Evolutionary conservation across 805 yeast genomes (phyloP).

Genomic region (Pachysolen tannophilus): DNA sequence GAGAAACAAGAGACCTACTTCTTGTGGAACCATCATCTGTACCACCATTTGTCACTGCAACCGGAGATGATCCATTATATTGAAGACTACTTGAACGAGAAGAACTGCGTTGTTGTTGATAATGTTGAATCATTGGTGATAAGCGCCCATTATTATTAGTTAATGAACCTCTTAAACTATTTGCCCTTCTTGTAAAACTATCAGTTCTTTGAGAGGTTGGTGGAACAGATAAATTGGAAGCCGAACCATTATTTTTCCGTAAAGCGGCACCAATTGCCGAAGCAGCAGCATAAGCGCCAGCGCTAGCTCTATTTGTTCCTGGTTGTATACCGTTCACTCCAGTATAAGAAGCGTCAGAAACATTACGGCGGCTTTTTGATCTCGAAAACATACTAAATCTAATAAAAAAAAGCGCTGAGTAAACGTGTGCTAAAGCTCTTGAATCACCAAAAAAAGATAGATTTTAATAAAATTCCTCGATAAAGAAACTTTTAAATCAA

Average conservation of each 20-base stretch:
- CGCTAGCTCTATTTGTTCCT: constrained; percentile 24
- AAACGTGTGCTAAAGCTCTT: no score
- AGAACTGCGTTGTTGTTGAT: not conserved
- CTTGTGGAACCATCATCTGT: no score
- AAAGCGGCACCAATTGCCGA: constrained; percentile 44
- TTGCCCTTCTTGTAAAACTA: constrained; percentile 17
- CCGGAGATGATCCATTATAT: constrained; percentile 12
- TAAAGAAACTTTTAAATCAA: no score
- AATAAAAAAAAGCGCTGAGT: no score
- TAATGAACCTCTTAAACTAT: constrained; percentile 13
- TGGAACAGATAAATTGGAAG: constrained; percentile 24
- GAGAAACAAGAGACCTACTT: not conserved
- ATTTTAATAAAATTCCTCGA: no score
- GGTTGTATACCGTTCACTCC: constrained; percentile 13
- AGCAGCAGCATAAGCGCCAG: constrained; percentile 60
- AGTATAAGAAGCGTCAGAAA: constrained; percentile 10
- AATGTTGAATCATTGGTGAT: constrained; percentile 4
- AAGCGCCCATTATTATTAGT: constrained; percentile 10
- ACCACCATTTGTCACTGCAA: no score
- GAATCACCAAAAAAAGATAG: no score
- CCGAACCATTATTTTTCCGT: constrained; percentile 25
- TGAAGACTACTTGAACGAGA: constrained; percentile 15
- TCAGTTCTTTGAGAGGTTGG: constrained; percentile 18
- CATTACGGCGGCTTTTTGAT: constrained; percentile 10
- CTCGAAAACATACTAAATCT: constrained; percentile 9